A percentile compares a stretch with the other conserved stretches of the same genome.
Conservation (phyloP, 805 yeast species). For the Yamadazyma endophytica region DNA sequence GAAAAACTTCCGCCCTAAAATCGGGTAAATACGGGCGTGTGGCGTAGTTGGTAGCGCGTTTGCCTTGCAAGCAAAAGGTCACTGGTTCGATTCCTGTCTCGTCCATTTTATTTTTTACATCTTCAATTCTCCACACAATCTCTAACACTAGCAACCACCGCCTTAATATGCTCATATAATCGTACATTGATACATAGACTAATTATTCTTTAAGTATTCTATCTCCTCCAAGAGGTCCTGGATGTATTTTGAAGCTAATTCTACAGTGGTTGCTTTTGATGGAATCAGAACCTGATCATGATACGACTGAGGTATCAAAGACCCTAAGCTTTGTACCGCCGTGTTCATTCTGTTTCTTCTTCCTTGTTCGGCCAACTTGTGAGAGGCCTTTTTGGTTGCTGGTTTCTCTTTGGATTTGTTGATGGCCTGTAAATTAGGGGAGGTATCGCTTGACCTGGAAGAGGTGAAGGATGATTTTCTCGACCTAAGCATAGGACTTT, state of each 20-base stretch:
- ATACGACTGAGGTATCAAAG: slow-evolving; percentile 59
- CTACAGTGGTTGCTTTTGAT: slow-evolving; percentile 93
- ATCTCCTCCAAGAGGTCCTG: slow-evolving; percentile 27
- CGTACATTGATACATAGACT: background rate
- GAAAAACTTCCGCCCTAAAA: no score
- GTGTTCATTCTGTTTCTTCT: slow-evolving; percentile 87
- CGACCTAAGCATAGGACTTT: slow-evolving; percentile 9
- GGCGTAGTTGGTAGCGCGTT: slow-evolving; percentile 83
- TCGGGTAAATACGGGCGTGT: slow-evolving; percentile 48
- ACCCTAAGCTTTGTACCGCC: slow-evolving; percentile 74
- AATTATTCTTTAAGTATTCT: slow-evolving; percentile 13
- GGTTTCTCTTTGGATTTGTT: slow-evolving; percentile 17
- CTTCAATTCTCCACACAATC: no score
- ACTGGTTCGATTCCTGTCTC: slow-evolving; percentile 76
- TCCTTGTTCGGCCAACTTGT: slow-evolving; percentile 94
- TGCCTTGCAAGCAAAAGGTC: slow-evolving; percentile 78
- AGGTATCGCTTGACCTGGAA: slow-evolving; percentile 15
- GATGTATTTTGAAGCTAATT: slow-evolving; percentile 75
- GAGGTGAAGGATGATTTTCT: slow-evolving; percentile 11
- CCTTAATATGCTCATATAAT: no score
- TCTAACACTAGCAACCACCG: no score
- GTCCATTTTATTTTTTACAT: slow-evolving; percentile 48
- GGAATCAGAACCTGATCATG: slow-evolving; percentile 62
- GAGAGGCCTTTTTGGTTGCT: slow-evolving; percentile 61
- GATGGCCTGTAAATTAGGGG: slow-evolving; percentile 15